Conservation (phyloP, 23 red algal genomes). For the Agarophyton chilense region DNA sequence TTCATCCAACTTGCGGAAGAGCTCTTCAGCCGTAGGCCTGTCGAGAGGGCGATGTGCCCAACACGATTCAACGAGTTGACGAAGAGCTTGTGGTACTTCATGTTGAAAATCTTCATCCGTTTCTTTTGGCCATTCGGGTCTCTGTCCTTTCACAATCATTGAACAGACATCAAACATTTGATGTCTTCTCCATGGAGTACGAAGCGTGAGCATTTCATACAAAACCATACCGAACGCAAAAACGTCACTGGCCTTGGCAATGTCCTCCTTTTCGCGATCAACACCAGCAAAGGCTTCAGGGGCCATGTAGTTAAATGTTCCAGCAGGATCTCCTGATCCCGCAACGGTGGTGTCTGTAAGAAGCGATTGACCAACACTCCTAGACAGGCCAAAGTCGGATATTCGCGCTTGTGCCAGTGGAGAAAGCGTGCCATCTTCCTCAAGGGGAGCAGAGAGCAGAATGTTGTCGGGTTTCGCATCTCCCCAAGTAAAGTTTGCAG, state of each 20-base stretch:
- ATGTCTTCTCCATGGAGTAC: slow-evolving; percentile 42
- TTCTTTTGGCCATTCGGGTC: slow-evolving; percentile 48
- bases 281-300: slow-evolving; percentile 51
- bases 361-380: slow-evolving; percentile 10
- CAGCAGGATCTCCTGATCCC: slow-evolving; percentile 26
- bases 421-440: slow-evolving; percentile 25
- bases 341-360: slow-evolving; percentile 49
- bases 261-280: slow-evolving; percentile 36
- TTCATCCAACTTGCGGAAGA: slow-evolving; percentile 33
- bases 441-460: slow-evolving; percentile 37
- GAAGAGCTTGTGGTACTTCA: slow-evolving; percentile 18
- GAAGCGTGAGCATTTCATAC: slow-evolving; percentile 85
- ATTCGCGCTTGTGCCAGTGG: slow-evolving; percentile 23
- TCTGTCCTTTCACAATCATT: not conserved
- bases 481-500: slow-evolving; percentile 42
- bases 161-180: slow-evolving; percentile 19
- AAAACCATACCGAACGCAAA: slow-evolving; percentile 89
- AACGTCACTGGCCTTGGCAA: slow-evolving; percentile 54
- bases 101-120: slow-evolving; percentile 29
- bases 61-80: slow-evolving; percentile 36
- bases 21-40: slow-evolving; percentile 46
- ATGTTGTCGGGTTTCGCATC: slow-evolving; percentile 72
- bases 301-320: slow-evolving; percentile 84
- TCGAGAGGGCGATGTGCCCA: slow-evolving; percentile 31
- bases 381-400: slow-evolving; percentile 58